phyloP scores from a whole-genome alignment of 148 eudicot genomes.

The Silene uniflora region DNA sequence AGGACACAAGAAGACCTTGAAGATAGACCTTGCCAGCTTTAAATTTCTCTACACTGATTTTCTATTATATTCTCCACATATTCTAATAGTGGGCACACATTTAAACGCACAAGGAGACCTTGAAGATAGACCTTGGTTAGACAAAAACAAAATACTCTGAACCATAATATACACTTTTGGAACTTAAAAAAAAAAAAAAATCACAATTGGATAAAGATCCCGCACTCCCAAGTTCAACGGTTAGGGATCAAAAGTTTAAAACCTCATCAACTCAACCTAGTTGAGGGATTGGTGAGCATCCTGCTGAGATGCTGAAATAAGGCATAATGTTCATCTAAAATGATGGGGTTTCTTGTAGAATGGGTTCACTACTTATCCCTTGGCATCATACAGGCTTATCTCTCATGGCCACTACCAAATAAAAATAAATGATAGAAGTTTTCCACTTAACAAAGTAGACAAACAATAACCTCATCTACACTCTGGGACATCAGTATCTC shows the following conservation, averaged over 20 bases:
- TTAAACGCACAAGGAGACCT: not conserved
- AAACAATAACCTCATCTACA: not conserved
- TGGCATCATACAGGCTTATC: not conserved
- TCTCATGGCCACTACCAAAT: not conserved
- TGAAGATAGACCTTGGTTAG: not conserved
- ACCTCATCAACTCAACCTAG: not conserved
- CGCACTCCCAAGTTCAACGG: not conserved
- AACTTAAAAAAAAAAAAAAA: not conserved
- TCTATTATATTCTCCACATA: not conserved
- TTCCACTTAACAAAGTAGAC: not conserved
- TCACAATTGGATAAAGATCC: not conserved
- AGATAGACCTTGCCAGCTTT: not conserved
- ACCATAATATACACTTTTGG: not conserved
- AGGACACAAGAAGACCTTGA: not conserved
- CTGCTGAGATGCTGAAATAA: not conserved
- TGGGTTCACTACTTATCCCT: conserved; percentile 2
- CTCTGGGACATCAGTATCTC: not conserved
- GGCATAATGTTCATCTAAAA: too few species aligned
- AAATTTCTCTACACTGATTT: not conserved
- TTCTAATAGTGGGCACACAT: not conserved
- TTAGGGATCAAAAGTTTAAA: conserved; percentile 1
- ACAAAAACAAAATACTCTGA: not conserved
- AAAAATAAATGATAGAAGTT: not conserved
- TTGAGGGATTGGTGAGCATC: not conserved
- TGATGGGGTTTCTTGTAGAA: not conserved